Percentiles rank a stretch among this genome's conserved stretches.
Evolutionary conservation across 2,329 filamentous ascomycete genomes (phyloP).

Genomic region (Aphanoascus verrucosus): DNA sequence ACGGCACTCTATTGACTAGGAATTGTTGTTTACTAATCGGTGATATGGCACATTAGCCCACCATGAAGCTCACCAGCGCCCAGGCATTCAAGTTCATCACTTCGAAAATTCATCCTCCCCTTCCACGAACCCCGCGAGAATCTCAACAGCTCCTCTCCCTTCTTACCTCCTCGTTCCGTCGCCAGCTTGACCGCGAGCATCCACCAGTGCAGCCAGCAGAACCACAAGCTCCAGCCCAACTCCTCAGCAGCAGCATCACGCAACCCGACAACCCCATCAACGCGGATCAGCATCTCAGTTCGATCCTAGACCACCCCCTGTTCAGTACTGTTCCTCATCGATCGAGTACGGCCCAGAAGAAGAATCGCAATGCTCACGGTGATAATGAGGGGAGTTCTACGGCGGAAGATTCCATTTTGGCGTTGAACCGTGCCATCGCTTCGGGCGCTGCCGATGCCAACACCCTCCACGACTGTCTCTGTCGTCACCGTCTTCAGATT

Average conservation of each 20-base stretch:
- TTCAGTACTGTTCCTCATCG: constrained; percentile 29
- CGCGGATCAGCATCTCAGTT: constrained; percentile 30
- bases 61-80: constrained; percentile 6
- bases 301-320: constrained; percentile 34
- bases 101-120: constrained; percentile 43
- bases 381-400: constrained; percentile 12
- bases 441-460: constrained; percentile 26
- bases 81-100: constrained; percentile 38
- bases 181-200: constrained; percentile 51
- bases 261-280: constrained; percentile 11
- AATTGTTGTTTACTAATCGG: neutral
- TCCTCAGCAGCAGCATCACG: constrained; percentile 18
- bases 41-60: neutral
- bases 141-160: constrained; percentile 49
- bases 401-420: constrained; percentile 24
- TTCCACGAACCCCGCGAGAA: constrained; percentile 46
- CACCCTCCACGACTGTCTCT: constrained; percentile 24
- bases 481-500: constrained; percentile 25
- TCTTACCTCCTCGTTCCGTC: constrained; percentile 53
- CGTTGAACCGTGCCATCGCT: constrained; percentile 32
- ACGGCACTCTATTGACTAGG: no score
- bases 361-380: neutral
- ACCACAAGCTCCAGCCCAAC: constrained; percentile 12
- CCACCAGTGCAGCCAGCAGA: constrained; percentile 26
- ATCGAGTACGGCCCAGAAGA: neutral